Percentiles rank a stretch among this genome's conserved stretches.
These are phyloP conservation scores for Acrodontium crateriforme DNA, from an alignment of 2,329 filamentous ascomycete genomes.

Conservation along the genomic window DNA sequence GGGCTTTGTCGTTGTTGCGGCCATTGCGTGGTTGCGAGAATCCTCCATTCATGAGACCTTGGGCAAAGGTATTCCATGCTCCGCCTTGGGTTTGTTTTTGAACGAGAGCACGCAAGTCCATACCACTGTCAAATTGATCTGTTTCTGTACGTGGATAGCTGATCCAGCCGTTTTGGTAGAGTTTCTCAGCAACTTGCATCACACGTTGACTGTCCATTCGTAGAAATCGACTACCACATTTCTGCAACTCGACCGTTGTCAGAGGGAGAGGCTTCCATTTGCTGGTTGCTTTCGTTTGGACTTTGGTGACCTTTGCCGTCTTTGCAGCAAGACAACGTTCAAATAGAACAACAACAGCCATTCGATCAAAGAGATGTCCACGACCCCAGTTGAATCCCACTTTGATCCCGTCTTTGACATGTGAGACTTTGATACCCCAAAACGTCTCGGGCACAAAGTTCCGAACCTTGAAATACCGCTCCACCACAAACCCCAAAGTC, in stretches of 20 bases:
- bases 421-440: conserved; percentile 79
- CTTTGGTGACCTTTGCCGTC: conserved; percentile 65
- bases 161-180: conserved; percentile 93
- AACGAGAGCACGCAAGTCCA: conserved; percentile 67
- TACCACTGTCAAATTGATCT: conserved; percentile 82
- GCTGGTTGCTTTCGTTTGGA: conserved; percentile 79
- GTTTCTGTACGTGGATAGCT: conserved; percentile 97
- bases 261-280: conserved; percentile 90
- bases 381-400: conserved; percentile 78
- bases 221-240: conserved; percentile 79
- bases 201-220: conserved; percentile 83
- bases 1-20: conserved; percentile 85
- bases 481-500: conserved; percentile 90
- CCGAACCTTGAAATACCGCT: conserved; percentile 83
- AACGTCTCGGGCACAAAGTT: conserved; percentile 89
- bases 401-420: conserved; percentile 61
- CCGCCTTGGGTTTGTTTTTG: conserved; percentile 69
- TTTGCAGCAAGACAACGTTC: conserved; percentile 71
- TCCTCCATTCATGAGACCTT: conserved; percentile 55
- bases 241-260: conserved; percentile 92
- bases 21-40: conserved; percentile 75
- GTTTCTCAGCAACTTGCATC: conserved; percentile 70
- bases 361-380: conserved; percentile 74
- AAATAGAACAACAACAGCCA: conserved; percentile 65
- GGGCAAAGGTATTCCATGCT: conserved; percentile 70